A percentile compares a stretch with the other conserved stretches of the same genome.
phyloP scores from a whole-genome alignment of 2,329 filamentous ascomycete genomes.

The Pestalotiopsis sp. region DNA sequence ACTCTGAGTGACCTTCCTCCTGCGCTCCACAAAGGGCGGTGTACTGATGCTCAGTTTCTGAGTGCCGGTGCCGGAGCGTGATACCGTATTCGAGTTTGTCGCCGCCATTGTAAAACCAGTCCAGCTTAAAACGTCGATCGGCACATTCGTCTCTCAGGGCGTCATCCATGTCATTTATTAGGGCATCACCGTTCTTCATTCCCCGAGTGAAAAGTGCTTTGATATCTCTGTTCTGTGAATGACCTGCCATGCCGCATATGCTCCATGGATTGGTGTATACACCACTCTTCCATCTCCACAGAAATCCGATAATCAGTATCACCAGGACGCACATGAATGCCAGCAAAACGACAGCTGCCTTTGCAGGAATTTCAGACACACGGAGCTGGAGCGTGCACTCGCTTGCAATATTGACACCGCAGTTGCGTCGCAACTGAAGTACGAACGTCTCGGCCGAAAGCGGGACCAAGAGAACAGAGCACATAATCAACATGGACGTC shows the following conservation, averaged over 20 bases:
- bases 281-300: conserved; percentile 32
- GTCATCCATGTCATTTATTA: no score
- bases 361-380: conserved; percentile 26
- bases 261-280: conserved; percentile 38
- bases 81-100: conserved; percentile 31
- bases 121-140: conserved; percentile 28
- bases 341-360: conserved; percentile 28
- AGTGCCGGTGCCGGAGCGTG: conserved; percentile 21
- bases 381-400: conserved; percentile 33
- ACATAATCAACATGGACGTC: conserved; percentile 27
- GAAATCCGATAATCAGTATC: conserved; percentile 24
- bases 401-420: conserved; percentile 23
- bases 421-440: conserved; percentile 31
- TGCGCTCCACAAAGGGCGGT: no score
- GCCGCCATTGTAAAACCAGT: conserved; percentile 26
- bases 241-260: conserved; percentile 36
- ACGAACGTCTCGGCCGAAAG: conserved; percentile 31
- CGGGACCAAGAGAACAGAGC: conserved; percentile 30
- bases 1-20: no score
- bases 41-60: background rate
- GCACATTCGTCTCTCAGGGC: background rate
- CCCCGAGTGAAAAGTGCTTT: conserved; percentile 21
- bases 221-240: conserved; percentile 25
- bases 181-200: conserved; percentile 12
- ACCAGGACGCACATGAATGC: conserved; percentile 30